Evolutionary conservation across 2,329 filamentous ascomycete species (phyloP), one percentile per base, ranked within the genome.

Genomic region (Fusarium sp.): DNA sequence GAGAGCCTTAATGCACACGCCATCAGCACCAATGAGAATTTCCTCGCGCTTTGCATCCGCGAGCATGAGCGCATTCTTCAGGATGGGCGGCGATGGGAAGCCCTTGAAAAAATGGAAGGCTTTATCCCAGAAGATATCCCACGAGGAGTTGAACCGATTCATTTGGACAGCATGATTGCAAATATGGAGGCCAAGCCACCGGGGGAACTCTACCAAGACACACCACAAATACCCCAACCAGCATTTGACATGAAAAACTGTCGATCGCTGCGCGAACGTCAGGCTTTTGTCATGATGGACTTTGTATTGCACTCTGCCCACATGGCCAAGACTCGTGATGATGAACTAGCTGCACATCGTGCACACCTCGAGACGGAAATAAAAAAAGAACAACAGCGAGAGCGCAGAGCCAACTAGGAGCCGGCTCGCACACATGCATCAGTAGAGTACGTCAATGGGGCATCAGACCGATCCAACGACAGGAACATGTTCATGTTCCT

Each of bases 21-120:
- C 33, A 51, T 52, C n/a, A 51, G 59, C 23, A 76, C 78, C 28
- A 73, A 74, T 37, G 63, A 56, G 63, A 80, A 80, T 71, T 72
- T 80, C 23, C 52, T 74, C 42, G 58, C 71, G 18, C 68, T 79
- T 9, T 65, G 72, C 45, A 66, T 70, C 31, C 77, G 75, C 34
- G 78, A 81, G 53, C 74, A 71, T 58, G 59, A 73, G n/a, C 79
- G 79, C 55, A 67, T 80, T 55, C 50, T 69, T 20, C 72, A 70
- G 50, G 57, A 70, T 8, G 68, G 67, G 10, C 63, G 58, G 9
- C 67, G 56, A 38, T 67, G 69, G 13, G 72, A 76, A 9, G 49
- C 49, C 37, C 26, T 57, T 10, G 45, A 59, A 28, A 20, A 52
- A 13, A 28, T 53, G 31, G 38, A 30, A 9, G 56, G 42, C 18